Percentiles rank a stretch among this genome's conserved stretches.
Evolutionary conservation across 2,329 filamentous ascomycete species (phyloP).

Genomic region (Alternaria solani): DNA sequence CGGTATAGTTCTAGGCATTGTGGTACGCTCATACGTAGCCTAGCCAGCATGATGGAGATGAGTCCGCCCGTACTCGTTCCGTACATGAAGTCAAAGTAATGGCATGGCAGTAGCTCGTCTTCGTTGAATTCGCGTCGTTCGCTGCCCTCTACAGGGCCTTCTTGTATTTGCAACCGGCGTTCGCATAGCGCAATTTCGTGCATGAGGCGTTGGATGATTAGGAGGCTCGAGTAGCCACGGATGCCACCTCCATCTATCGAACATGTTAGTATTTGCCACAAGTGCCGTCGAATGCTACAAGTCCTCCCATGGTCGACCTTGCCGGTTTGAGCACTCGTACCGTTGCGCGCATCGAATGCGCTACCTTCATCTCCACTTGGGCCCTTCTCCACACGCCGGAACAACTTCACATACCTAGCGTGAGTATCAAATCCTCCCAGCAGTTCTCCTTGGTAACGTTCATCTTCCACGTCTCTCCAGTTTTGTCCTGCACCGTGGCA

Average conservation of each 20-base stretch:
- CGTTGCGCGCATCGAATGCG: not conserved
- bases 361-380: not conserved
- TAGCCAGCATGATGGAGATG: constrained; percentile 60
- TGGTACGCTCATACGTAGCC: constrained; percentile 59
- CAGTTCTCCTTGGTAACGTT: constrained; percentile 52
- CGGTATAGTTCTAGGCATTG: constrained; percentile 59
- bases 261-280: constrained; percentile 25
- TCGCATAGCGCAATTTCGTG: constrained; percentile 58
- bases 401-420: constrained; percentile 47
- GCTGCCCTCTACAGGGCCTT: constrained; percentile 42
- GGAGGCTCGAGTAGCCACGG: constrained; percentile 59
- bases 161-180: constrained; percentile 54
- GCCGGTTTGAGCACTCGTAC: not conserved
- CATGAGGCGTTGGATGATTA: constrained; percentile 60
- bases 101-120: constrained; percentile 57
- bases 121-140: constrained; percentile 46
- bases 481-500: constrained; percentile 50
- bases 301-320: not conserved
- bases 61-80: constrained; percentile 62
- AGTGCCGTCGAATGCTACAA: not conserved
- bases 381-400: not conserved
- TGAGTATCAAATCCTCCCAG: constrained; percentile 59
- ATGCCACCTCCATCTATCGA: constrained; percentile 59
- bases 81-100: constrained; percentile 64
- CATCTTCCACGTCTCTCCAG: constrained; percentile 55